Evolutionary conservation across 371 early-diverging fungal genomes (phyloP), one percentile per base, ranked within the genome.

Genomic region (Lichtheimia ornata): DNA sequence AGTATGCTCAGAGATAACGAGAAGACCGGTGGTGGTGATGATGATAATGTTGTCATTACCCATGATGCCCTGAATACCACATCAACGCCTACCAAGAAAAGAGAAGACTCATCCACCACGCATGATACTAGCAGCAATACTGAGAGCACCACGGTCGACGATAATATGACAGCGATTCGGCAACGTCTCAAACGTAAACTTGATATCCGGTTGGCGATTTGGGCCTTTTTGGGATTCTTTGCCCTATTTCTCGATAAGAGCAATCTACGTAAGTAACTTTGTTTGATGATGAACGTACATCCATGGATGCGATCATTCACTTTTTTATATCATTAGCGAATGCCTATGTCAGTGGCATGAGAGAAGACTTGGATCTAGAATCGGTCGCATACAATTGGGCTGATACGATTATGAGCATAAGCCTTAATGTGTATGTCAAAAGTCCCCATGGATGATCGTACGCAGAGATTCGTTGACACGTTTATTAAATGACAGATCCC

Each of bases 231-330:
- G 12, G 49, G 9, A 22, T 44, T 77, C 83, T 52, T 69, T 85
- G 24, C 82, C 88, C 15, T 91, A 91, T 59, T 78, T 60, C 70
- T 94, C 9, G 92, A 92, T 67, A 83, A 92, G 49, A 85, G 84
- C 53, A 94, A 92, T 63, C 88, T 93, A 68, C 90, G 84, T 76
- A 70, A 68, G 73, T 69, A 20, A 13, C 25, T 44, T n/a, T n/a
- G n/a, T n/a, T n/a, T n/a, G n/a, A n/a, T n/a, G n/a, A n/a, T n/a
- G n/a, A n/a, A n/a, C n/a, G n/a, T n/a, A n/a, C n/a, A 4, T 44
- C 5, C 4, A 14, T 44, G 17, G 14, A 44, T 12, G 17, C 11
- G 5, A n/a, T 4, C 11, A 44, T 51, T 25, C 15, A n/a, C n/a
- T n/a, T 45, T 5, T 53, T 40, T 14, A 44, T 44, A 44, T 40